Percentiles rank a stretch among this genome's conserved stretches.
phyloP scores from a whole-genome alignment of 2,329 filamentous ascomycete genomes.

The Talaromyces piceae region DNA sequence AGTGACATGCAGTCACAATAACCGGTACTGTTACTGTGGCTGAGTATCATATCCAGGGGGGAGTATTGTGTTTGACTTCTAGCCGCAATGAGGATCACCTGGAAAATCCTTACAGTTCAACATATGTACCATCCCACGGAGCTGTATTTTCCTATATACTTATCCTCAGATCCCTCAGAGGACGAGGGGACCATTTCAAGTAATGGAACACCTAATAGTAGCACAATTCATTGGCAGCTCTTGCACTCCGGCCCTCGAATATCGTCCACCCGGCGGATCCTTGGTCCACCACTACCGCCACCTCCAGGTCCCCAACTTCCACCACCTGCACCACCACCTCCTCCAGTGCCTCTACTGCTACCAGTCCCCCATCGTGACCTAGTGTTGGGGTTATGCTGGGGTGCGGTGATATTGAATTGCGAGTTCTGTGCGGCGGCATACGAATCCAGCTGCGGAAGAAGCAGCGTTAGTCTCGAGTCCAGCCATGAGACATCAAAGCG shows the following conservation, averaged over 20 bases:
- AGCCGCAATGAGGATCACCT: too few relatives aligned
- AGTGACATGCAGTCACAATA: too few relatives aligned
- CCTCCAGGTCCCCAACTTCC: conserved; percentile 23
- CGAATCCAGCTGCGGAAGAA: conserved; percentile 33
- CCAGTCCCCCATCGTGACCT: conserved; percentile 21
- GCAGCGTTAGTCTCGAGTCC: background rate
- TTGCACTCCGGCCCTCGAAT: conserved; percentile 42
- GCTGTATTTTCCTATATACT: background rate
- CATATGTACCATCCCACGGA: background rate
- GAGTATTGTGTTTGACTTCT: too few relatives aligned
- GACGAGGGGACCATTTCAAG: background rate
- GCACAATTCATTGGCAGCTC: conserved; percentile 30
- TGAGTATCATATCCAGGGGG: too few relatives aligned
- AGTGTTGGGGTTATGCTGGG: conserved; percentile 18
- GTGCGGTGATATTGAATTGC: conserved; percentile 36
- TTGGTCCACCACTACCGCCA: conserved; percentile 25
- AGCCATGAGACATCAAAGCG: too few relatives aligned
- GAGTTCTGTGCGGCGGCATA: conserved; percentile 40
- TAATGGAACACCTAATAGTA: background rate
- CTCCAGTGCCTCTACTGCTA: conserved; percentile 22
- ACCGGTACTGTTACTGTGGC: too few relatives aligned
- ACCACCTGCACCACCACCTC: conserved; percentile 22
- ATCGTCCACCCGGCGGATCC: conserved; percentile 42
- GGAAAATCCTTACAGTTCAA: too few relatives aligned
- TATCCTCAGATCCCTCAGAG: background rate